Base-by-base conservation (phyloP, 2,329 filamentous ascomycete species). In the Alternaria alternata region DNA sequence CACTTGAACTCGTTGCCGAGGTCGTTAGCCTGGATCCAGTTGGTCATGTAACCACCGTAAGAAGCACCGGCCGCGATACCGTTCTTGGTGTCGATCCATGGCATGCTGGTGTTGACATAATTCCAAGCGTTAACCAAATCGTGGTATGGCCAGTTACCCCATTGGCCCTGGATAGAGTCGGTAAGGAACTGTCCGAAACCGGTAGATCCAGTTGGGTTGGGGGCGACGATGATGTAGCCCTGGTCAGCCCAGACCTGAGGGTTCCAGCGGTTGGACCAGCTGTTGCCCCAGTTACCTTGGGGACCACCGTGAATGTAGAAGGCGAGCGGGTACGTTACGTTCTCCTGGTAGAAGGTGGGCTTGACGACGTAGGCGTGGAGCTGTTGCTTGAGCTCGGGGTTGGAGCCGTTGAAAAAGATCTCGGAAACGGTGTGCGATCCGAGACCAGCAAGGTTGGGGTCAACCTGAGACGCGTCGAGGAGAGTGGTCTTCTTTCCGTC, bases 11-110 rank as follows among this genome's bases (percentile, higher is more conserved):
- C 89, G 41, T 91, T 87, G 26, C 93, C 93, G 0, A 97, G 85
- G 1, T 88, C 86, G 63, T 95, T 90, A 7, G 93, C 92, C 77
- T 97, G 93, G 68, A 97, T 93, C 93, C 93, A 96, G 77, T 96
- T 86, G 62, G 76, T 75, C 75, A 85, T 85, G 72, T 71, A 79
- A 32, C 76, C 76, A 63, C 79, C 80, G 54, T 80, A 82, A 6
- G 76, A 75, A 1, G 91, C 91, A 14, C 92, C 92, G 1, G 92
- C 81, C 2, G 89, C 90, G 2, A 94, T 91, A 3, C 91, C 89
- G n/a, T 88, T 85, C 9, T 83, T 78, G 1, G 87, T 89, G 71
- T 94, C 91, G 46, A 93, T 85, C 66, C 88, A 91, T 1, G 83
- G 77, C 69, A 93, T 77, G 57, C 90, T 83, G 42, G 86, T 80